Evolutionary conservation across 129 eudicot genomes (phyloP).

Genomic region (Chrysanthemum lavandulifolium): DNA sequence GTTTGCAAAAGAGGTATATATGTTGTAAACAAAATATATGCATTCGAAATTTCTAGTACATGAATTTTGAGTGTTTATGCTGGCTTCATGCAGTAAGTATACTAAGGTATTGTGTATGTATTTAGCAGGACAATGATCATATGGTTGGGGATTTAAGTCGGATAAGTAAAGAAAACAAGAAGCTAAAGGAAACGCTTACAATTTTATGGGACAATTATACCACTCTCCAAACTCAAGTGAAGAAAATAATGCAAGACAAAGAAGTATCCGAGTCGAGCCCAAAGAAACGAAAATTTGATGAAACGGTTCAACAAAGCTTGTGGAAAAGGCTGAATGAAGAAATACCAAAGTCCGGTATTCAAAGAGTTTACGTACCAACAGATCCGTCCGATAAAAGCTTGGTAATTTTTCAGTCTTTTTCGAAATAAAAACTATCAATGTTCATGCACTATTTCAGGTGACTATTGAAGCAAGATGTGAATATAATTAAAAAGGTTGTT

Average conservation of each 20-base stretch:
- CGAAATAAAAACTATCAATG: background rate
- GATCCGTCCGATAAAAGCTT: constrained; percentile 63
- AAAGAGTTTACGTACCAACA: constrained; percentile 30
- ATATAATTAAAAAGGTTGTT: background rate
- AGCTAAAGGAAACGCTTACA: constrained; percentile 40
- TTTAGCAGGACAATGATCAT: constrained; percentile 15
- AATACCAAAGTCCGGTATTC: constrained; percentile 7
- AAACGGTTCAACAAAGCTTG: constrained; percentile 20
- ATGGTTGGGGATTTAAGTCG: constrained; percentile 24
- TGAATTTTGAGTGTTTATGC: background rate
- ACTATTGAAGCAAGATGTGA: background rate
- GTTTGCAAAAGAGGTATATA: constrained; percentile 12
- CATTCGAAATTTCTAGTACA: background rate
- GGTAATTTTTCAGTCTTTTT: constrained; percentile 33
- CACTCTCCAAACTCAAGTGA: constrained; percentile 32
- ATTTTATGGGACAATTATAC: constrained; percentile 29
- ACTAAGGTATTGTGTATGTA: background rate
- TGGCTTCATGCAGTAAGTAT: background rate
- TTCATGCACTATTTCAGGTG: background rate
- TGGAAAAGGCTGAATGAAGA: constrained; percentile 9
- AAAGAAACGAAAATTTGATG: constrained; percentile 43
- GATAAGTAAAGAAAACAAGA: constrained; percentile 47
- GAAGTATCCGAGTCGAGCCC: background rate
- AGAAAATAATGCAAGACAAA: constrained; percentile 27
- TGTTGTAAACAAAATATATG: background rate